These are phyloP conservation scores for Cyberlindnera bimundalis DNA, from an alignment of 805 yeast genomes.

Conservation along the genomic window DNA sequence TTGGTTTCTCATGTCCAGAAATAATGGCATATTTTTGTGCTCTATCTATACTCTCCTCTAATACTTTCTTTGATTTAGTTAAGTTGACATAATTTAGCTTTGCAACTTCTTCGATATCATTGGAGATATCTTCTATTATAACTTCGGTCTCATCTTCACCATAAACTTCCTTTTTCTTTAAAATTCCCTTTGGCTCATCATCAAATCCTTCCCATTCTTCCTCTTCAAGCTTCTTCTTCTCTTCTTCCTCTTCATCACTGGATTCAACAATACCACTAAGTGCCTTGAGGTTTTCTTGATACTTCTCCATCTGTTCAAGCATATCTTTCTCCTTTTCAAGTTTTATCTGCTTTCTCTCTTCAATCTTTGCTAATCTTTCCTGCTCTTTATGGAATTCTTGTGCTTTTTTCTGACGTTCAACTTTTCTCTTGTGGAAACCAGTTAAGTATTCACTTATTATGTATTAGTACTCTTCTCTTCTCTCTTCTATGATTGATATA, in stretches of 20 bases:
- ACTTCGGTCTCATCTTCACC: slow-evolving; percentile 41
- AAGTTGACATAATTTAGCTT: slow-evolving; percentile 70
- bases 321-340: slow-evolving; percentile 68
- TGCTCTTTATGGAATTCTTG: slow-evolving; percentile 72
- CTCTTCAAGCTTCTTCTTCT: slow-evolving; percentile 30
- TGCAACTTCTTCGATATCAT: slow-evolving; percentile 57
- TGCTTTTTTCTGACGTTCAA: slow-evolving; percentile 86
- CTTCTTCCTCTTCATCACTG: slow-evolving; percentile 20
- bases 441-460: slow-evolving; percentile 81
- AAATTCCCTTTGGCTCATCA: slow-evolving; percentile 23
- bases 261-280: slow-evolving; percentile 23
- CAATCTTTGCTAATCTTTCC: slow-evolving; percentile 66
- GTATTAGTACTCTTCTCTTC: too few relatives aligned
- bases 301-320: slow-evolving; percentile 57
- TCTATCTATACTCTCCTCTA: slow-evolving; percentile 68
- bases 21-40: slow-evolving; percentile 82
- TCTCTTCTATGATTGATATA: too few relatives aligned
- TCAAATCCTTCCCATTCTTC: slow-evolving; percentile 42
- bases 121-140: slow-evolving; percentile 44
- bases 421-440: slow-evolving; percentile 92
- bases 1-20: slow-evolving; percentile 27
- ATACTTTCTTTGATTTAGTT: slow-evolving; percentile 59
- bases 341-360: slow-evolving; percentile 65
- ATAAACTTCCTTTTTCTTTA: slow-evolving; percentile 26
- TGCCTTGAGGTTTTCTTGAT: slow-evolving; percentile 44